These are phyloP conservation scores for Melanomma pulvis-pyrius DNA, from an alignment of 495 filamentous ascomycete genomes.

Conservation along the genomic window DNA sequence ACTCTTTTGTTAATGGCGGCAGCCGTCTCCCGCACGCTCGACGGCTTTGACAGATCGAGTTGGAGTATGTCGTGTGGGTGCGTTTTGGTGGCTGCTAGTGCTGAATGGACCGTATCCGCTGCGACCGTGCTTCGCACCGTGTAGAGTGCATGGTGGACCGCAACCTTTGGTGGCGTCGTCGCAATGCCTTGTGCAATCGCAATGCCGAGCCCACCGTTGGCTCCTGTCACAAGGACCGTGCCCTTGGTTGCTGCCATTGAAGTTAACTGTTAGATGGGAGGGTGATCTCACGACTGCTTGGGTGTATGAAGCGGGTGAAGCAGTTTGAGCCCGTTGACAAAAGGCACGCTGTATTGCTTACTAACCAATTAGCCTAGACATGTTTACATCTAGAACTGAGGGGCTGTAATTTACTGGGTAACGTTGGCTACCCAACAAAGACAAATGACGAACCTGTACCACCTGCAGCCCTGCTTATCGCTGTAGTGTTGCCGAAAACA, in stretches of 20 bases:
- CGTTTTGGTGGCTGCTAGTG: not conserved
- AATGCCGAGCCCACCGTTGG: constrained; percentile 10
- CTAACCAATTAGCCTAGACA: no score
- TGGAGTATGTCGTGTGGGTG: constrained; percentile 10
- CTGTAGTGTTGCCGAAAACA: no score
- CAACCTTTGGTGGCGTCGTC: not conserved
- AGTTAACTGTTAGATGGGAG: not conserved
- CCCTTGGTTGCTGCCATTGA: constrained; percentile 2
- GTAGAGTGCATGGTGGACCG: constrained; percentile 5
- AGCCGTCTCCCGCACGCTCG: not conserved
- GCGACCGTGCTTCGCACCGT: not conserved
- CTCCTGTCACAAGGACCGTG: constrained; percentile 12
- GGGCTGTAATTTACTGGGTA: no score
- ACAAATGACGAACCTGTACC: no score
- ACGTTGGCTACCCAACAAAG: no score
- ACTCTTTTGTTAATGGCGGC: constrained; percentile 9
- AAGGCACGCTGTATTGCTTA: no score
- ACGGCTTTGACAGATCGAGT: constrained; percentile 10
- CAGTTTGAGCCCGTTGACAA: no score
- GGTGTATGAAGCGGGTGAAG: not conserved
- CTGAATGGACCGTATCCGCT: not conserved
- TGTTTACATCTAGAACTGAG: no score
- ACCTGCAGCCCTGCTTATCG: no score
- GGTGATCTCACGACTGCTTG: not conserved
- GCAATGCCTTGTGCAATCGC: constrained; percentile 2